Conservation (phyloP, 495 filamentous ascomycete genomes). For the Parathielavia hyrcaniae region DNA sequence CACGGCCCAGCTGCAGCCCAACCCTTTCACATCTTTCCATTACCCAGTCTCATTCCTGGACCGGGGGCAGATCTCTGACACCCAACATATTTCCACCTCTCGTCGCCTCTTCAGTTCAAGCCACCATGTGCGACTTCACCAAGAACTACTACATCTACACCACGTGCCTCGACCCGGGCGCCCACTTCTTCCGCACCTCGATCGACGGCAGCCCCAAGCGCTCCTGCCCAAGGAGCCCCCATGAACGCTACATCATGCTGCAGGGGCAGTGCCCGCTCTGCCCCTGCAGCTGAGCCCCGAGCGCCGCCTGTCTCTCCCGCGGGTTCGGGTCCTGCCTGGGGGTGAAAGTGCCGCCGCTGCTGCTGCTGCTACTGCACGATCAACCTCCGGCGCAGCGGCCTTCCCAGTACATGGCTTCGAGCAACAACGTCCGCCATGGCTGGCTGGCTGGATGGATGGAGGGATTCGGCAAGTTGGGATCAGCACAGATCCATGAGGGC, state of each 20-base stretch:
- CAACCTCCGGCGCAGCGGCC: too few relatives aligned
- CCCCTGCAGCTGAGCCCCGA: slow-evolving; percentile 36
- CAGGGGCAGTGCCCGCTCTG: slow-evolving; percentile 62
- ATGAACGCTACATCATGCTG: slow-evolving; percentile 67
- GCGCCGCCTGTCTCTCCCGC: neutral
- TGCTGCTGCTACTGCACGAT: neutral
- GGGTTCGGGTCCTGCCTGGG: neutral
- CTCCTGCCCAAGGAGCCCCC: slow-evolving; percentile 60
- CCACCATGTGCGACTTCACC: slow-evolving; percentile 68
- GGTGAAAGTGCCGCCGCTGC: neutral
- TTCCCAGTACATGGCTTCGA: too few relatives aligned
- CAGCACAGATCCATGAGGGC: too few relatives aligned
- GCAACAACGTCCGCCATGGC: neutral
- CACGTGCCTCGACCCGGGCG: slow-evolving; percentile 56
- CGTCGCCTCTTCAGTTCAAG: too few relatives aligned
- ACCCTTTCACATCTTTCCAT: neutral
- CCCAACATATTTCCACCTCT: too few relatives aligned
- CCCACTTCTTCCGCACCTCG: slow-evolving; percentile 62
- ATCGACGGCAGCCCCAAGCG: slow-evolving; percentile 57
- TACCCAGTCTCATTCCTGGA: neutral
- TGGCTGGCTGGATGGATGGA: neutral
- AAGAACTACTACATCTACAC: slow-evolving; percentile 75
- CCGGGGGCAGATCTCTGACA: neutral
- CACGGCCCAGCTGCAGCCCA: neutral
- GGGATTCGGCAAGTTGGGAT: neutral